Percentiles rank a stretch among this genome's conserved stretches.
These are phyloP conservation scores for Trametes sp. DNA, from an alignment of 1,284 basidiomycete species.

Conservation along the genomic window DNA sequence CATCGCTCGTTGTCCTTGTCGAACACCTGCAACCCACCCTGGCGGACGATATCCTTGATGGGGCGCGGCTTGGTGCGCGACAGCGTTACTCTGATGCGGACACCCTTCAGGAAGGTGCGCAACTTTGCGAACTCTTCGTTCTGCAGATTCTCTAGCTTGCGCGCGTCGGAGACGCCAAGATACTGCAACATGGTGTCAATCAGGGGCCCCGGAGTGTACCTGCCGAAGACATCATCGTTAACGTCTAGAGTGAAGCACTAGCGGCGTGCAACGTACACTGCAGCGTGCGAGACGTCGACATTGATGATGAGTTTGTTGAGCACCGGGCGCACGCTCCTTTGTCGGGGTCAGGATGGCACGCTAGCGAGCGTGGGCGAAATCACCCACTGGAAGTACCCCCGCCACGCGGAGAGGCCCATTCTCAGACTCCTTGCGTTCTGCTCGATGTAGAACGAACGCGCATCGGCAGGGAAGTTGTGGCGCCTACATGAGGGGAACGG, in stretches of 20 bases:
- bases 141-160: constrained; percentile 33
- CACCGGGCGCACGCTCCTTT: constrained; percentile 36
- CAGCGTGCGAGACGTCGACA: constrained; percentile 33
- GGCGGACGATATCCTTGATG: constrained; percentile 34
- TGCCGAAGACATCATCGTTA: constrained; percentile 19
- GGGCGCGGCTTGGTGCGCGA: constrained; percentile 24
- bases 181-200: constrained; percentile 39
- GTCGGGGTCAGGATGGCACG: neutral
- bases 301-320: constrained; percentile 35
- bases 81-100: constrained; percentile 36
- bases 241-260: neutral
- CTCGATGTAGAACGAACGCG: constrained; percentile 27
- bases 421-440: constrained; percentile 11
- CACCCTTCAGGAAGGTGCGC: constrained; percentile 43
- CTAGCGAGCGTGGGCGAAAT: too few species aligned
- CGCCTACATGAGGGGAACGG: constrained; percentile 16
- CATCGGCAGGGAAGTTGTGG: constrained; percentile 33
- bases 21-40: constrained; percentile 42
- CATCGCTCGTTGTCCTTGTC: constrained; percentile 40
- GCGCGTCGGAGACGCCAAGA: constrained; percentile 31
- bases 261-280: constrained; percentile 25
- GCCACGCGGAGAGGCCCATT: constrained; percentile 24
- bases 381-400: constrained; percentile 33
- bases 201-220: constrained; percentile 44
- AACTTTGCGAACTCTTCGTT: constrained; percentile 36